Evolutionary conservation across 192 early-diverging fungal genomes (phyloP).

Genomic region (Irineochytrium annulatum): DNA sequence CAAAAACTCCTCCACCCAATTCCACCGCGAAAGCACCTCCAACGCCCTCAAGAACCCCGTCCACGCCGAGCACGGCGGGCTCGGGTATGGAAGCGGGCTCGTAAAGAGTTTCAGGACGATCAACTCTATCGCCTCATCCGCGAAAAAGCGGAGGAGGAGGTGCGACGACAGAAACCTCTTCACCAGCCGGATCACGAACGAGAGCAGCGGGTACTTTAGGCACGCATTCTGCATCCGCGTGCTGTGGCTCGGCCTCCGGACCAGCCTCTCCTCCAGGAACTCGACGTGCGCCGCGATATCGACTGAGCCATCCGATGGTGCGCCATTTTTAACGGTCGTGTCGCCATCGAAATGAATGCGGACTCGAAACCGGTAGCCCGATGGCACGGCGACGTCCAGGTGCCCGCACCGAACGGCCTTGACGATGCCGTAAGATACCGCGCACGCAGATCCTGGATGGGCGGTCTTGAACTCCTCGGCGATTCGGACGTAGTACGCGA

Average conservation of each 20-base stretch:
- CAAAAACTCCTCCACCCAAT: slow-evolving; percentile 72
- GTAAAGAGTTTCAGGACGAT: slow-evolving; percentile 66
- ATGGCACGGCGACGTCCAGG: slow-evolving; percentile 61
- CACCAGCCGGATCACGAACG: slow-evolving; percentile 74
- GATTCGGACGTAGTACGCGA: slow-evolving; percentile 78
- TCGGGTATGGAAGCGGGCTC: slow-evolving; percentile 57
- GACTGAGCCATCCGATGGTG: slow-evolving; percentile 35
- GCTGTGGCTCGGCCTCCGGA: slow-evolving; percentile 56
- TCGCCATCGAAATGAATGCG: slow-evolving; percentile 52
- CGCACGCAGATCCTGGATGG: slow-evolving; percentile 45
- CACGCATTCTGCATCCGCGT: slow-evolving; percentile 71
- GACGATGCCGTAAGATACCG: slow-evolving; percentile 28
- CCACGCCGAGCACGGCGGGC: slow-evolving; percentile 43
- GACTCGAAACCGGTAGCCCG: slow-evolving; percentile 79
- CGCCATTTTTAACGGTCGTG: neutral
- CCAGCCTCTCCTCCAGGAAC: neutral
- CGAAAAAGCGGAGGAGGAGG: slow-evolving; percentile 52
- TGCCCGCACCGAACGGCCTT: slow-evolving; percentile 22
- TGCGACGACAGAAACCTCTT: slow-evolving; percentile 91
- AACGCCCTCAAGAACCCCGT: slow-evolving; percentile 76
- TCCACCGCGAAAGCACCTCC: slow-evolving; percentile 65
- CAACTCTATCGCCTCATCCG: slow-evolving; percentile 76
- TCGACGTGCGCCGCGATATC: slow-evolving; percentile 18
- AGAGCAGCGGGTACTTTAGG: slow-evolving; percentile 67
- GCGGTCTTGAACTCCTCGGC: slow-evolving; percentile 49